These are phyloP conservation scores for Suhomyces taliae DNA, from an alignment of 1,139 yeast genomes.

Conservation along the genomic window DNA sequence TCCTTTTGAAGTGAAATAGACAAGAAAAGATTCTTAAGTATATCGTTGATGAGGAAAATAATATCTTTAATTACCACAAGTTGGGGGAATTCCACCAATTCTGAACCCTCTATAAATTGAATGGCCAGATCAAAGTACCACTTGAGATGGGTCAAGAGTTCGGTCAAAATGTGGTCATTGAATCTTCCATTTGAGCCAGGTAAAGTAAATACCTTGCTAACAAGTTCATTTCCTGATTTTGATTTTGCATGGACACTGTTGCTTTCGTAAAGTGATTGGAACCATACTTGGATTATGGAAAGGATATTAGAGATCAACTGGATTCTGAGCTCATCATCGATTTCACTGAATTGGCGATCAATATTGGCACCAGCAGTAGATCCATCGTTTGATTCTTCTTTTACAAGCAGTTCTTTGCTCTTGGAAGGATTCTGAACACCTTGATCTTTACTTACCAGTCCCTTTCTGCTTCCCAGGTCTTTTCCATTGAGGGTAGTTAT, in stretches of 20 bases:
- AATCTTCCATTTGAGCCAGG: conserved; percentile 17
- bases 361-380: not conserved
- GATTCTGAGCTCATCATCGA: conserved; percentile 28
- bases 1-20: conserved; percentile 16
- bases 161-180: conserved; percentile 16
- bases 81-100: conserved; percentile 16
- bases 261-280: conserved; percentile 19
- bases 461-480: not conserved
- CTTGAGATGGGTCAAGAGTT: conserved; percentile 19
- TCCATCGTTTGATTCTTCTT: too few relatives aligned
- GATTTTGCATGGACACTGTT: conserved; percentile 10
- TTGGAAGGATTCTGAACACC: too few relatives aligned
- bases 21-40: conserved; percentile 22
- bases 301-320: conserved; percentile 31
- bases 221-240: conserved; percentile 11
- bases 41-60: conserved; percentile 27
- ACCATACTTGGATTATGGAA: conserved; percentile 26
- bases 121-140: conserved; percentile 23
- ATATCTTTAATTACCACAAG: conserved; percentile 30
- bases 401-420: too few relatives aligned
- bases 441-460: not conserved
- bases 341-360: conserved; percentile 18
- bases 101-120: conserved; percentile 16
- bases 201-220: conserved; percentile 18
- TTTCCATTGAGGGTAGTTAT: conserved; percentile 27